Base-by-base conservation (phyloP, 768 basidiomycete genomes). In the Gloeopeniophorella convolvens region DNA sequence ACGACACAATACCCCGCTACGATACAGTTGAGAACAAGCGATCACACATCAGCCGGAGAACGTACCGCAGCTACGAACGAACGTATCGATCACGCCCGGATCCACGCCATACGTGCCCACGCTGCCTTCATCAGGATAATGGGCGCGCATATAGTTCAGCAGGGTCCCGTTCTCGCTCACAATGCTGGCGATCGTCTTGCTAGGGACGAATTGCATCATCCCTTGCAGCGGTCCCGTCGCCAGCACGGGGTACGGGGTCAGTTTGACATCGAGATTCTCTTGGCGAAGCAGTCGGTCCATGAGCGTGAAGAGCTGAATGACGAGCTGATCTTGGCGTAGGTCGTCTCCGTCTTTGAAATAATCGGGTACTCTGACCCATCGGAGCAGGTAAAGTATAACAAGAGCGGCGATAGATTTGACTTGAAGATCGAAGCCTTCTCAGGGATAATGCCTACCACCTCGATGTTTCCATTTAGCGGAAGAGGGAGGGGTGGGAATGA, bases 281-380 rank as follows among this genome's bases (percentile, higher is more conserved):
- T 94, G 95, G 50, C 92, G 72, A 54, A 98, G 68, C 21, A 99
- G 67, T 41, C 88, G 77, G 63, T 99, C 93, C 96, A 99, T 99
- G 23, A 99, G 79, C 13, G 93, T 96, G 66, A 99, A 94, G n/a
- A 98, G 75, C 66, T 99, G 96, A 42, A 98, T 86, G 23, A 98
- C 94, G 31, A 99, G 80, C 65, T 99, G 96, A 64, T 99, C 96
- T 66, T 99, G 96, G 18, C 96, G 83, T 76, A 98, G 85, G 63
- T 99, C 96, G 63, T 98, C 96, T 12, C 96, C 96, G 59, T 97
- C 94, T 68, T 98, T 99, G 77, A 98, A 53, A 99, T 98, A 44
- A 97, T 79, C 0, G 94, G 89, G 66, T 87, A 98, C 63, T 93
- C 89, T 13, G 81, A 77, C 9, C 88, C 84, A 49, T 90, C 86